A percentile compares a stretch with the other conserved stretches of the same genome.
phyloP scores from a whole-genome alignment of 106 monocot species.

The Narthecium ossifragum region DNA sequence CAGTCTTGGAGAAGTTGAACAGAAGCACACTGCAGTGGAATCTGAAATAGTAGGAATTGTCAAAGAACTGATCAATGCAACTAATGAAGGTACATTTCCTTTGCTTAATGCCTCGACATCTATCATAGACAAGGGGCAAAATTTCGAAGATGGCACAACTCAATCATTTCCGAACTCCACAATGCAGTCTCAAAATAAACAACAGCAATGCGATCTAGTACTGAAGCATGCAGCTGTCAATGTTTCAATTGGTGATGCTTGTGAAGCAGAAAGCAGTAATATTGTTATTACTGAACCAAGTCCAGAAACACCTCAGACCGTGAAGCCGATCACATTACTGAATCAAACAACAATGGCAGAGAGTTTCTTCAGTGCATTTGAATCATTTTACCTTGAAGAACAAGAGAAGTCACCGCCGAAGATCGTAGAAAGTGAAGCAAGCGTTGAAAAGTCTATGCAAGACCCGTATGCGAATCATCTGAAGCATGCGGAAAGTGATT shows the following conservation, averaged over 20 bases:
- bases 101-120: too few species aligned
- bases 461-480: background rate
- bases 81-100: background rate
- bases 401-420: background rate
- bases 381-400: background rate
- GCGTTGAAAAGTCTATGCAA: background rate
- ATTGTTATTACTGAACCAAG: background rate
- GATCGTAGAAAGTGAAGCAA: background rate
- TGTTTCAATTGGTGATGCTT: background rate
- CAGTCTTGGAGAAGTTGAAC: slow-evolving; percentile 1
- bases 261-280: background rate
- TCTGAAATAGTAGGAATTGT: background rate
- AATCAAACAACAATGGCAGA: background rate
- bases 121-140: too few species aligned
- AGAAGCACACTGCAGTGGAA: slow-evolving; percentile 1
- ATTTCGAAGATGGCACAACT: too few species aligned
- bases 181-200: too few species aligned
- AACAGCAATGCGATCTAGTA: too few species aligned
- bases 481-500: background rate
- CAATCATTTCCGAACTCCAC: too few species aligned
- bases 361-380: background rate
- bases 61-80: background rate
- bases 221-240: too few species aligned
- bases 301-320: background rate
- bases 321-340: too few species aligned